phyloP scores from a whole-genome alignment of 306 rosid genomes.

The Vachellia pachyceras region DNA sequence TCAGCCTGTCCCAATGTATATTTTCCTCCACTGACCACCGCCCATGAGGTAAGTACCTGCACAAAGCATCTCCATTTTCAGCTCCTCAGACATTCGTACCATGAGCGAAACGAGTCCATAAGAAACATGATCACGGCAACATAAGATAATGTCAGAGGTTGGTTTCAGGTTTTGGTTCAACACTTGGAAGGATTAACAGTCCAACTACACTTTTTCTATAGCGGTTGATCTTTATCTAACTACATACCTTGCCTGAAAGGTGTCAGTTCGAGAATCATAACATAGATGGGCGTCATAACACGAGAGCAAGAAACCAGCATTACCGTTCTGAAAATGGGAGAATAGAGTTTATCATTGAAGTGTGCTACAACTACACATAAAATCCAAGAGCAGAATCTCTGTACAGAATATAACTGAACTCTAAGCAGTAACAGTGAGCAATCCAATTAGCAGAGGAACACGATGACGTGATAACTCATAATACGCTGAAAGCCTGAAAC shows the following conservation, averaged over 20 bases:
- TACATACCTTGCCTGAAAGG: conserved; percentile 66
- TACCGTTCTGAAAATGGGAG: conserved; percentile 56
- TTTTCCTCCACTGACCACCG: conserved; percentile 60
- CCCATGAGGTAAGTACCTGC: conserved; percentile 62
- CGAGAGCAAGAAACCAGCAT: conserved; percentile 69
- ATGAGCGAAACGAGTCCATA: neutral
- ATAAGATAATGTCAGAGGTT: neutral
- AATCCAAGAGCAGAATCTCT: neutral
- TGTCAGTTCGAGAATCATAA: conserved; percentile 52
- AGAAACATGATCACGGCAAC: neutral
- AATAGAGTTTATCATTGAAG: neutral
- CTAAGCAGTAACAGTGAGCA: neutral
- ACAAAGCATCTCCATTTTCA: conserved; percentile 12
- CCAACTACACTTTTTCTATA: too few relatives aligned
- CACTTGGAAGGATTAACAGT: too few relatives aligned
- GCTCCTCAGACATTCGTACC: neutral
- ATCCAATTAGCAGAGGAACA: too few relatives aligned
- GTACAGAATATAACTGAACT: neutral
- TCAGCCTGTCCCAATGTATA: conserved; percentile 62
- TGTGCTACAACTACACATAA: neutral
- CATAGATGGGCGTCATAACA: conserved; percentile 71
- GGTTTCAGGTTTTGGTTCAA: neutral
- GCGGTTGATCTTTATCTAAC: too few relatives aligned
- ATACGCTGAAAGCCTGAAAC: conserved; percentile 4
- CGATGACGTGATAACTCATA: too few relatives aligned